These are phyloP conservation scores for Wickerhamomyces sydowiorum DNA, from an alignment of 805 yeast species.

Conservation along the genomic window DNA sequence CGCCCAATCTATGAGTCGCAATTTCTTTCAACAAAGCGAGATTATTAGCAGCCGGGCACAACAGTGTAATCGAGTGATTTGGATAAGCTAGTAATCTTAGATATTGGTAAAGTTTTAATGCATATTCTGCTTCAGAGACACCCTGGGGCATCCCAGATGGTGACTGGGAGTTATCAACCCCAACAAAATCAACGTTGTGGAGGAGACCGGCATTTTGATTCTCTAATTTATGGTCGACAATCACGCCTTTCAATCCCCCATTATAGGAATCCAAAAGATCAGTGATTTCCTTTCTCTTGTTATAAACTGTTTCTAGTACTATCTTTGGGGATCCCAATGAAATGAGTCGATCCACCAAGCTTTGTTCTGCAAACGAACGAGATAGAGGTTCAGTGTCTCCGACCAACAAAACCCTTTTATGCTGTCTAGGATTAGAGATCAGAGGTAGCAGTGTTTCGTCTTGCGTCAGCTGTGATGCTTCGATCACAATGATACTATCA, in stretches of 20 bases:
- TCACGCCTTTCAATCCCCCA: background rate
- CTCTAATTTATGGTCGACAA: background rate
- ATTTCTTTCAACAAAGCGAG: slow-evolving; percentile 36
- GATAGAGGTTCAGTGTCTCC: slow-evolving; percentile 29
- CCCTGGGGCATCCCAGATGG: slow-evolving; percentile 18
- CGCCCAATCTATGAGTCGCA: slow-evolving; percentile 19
- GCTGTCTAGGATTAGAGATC: slow-evolving; percentile 7
- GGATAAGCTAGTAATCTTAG: slow-evolving; percentile 41
- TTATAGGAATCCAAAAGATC: background rate
- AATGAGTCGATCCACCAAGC: slow-evolving; percentile 6
- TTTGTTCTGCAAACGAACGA: background rate
- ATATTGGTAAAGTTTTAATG: slow-evolving; percentile 39
- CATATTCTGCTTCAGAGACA: slow-evolving; percentile 43
- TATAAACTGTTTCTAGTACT: background rate
- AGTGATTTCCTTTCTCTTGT: background rate
- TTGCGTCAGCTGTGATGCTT: slow-evolving; percentile 27
- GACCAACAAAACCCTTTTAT: slow-evolving; percentile 26
- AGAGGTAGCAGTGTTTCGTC: slow-evolving; percentile 27
- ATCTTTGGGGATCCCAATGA: background rate
- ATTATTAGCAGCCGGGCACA: slow-evolving; percentile 37
- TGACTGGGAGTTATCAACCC: slow-evolving; percentile 18
- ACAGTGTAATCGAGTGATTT: slow-evolving; percentile 30
- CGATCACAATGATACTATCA: slow-evolving; percentile 27
- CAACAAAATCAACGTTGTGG: slow-evolving; percentile 23
- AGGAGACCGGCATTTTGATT: background rate